Evolutionary conservation across 495 filamentous ascomycete species (phyloP).

Genomic region (Xylaria curta): DNA sequence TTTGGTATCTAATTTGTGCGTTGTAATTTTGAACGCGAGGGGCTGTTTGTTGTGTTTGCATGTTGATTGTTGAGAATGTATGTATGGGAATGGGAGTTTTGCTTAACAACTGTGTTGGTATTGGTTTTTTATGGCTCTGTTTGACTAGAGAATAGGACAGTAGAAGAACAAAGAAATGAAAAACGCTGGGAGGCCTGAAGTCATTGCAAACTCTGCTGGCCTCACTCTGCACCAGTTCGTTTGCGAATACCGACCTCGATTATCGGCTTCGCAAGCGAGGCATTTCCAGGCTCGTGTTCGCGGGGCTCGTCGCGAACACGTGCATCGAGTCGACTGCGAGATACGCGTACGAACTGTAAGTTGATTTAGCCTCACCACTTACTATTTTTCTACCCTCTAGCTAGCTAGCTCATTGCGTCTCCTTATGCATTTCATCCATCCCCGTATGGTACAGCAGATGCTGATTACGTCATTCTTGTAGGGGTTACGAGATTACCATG

Average conservation of each 20-base stretch:
- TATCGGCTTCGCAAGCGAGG: conserved; percentile 2
- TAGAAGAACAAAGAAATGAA: not conserved
- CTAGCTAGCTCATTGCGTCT: not conserved
- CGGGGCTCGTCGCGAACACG: not conserved
- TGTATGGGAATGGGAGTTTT: not conserved
- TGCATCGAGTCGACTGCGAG: not conserved
- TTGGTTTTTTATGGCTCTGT: not conserved
- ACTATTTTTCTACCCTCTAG: not conserved
- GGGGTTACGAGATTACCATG: not conserved
- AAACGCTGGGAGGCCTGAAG: not conserved
- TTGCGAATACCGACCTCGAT: not conserved
- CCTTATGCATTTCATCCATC: not conserved
- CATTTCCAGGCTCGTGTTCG: conserved; percentile 2
- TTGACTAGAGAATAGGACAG: not conserved
- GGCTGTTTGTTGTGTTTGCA: not conserved
- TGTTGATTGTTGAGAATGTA: not conserved
- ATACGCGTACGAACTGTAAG: conserved; percentile 1
- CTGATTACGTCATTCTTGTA: not conserved
- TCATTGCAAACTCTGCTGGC: not conserved
- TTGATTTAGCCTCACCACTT: not conserved
- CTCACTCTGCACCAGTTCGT: not conserved
- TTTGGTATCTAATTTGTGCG: not conserved
- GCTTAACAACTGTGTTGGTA: not conserved
- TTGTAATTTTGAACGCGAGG: not conserved
- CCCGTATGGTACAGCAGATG: not conserved